These are phyloP conservation scores for Pleurotus cornucopiae DNA, from an alignment of 768 basidiomycete species.

Conservation along the genomic window DNA sequence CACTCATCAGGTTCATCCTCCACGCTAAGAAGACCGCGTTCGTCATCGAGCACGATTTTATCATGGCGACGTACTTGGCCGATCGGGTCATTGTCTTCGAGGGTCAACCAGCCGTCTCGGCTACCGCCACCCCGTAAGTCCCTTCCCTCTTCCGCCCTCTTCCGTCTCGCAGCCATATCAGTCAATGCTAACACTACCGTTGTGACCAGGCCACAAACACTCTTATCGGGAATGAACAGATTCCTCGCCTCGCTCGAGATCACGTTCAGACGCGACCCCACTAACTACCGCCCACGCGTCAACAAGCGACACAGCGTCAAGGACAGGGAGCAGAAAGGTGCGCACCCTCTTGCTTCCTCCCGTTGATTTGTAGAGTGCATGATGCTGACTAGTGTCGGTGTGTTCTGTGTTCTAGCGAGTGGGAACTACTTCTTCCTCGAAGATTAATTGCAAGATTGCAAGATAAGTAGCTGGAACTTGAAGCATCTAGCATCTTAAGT, in stretches of 20 bases:
- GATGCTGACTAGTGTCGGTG: no score
- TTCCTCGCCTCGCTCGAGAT: conserved; percentile 95
- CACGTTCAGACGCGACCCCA: conserved; percentile 97
- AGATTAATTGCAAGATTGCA: conserved; percentile 37
- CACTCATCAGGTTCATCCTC: conserved; percentile 69
- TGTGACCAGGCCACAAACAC: conserved; percentile 74
- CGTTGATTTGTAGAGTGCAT: no score
- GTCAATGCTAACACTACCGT: no score
- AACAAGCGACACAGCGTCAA: conserved; percentile 85
- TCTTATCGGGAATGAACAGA: conserved; percentile 96
- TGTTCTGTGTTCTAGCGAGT: conserved; percentile 38
- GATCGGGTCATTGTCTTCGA: conserved; percentile 95
- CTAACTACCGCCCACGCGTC: conserved; percentile 85
- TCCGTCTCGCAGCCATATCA: neutral
- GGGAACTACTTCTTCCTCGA: conserved; percentile 95
- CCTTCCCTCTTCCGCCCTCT: neutral
- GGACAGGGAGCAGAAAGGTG: conserved; percentile 81
- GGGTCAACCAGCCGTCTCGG: conserved; percentile 79
- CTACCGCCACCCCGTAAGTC: conserved; percentile 85
- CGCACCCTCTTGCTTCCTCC: neutral
- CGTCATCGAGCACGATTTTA: conserved; percentile 99
- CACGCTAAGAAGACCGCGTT: conserved; percentile 98
- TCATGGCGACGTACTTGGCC: conserved; percentile 99
- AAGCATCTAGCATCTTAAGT: no score
- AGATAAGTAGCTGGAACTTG: no score